Evolutionary conservation across 345 rosid genomes (phyloP).

Genomic region (Atalantia buxifolia): DNA sequence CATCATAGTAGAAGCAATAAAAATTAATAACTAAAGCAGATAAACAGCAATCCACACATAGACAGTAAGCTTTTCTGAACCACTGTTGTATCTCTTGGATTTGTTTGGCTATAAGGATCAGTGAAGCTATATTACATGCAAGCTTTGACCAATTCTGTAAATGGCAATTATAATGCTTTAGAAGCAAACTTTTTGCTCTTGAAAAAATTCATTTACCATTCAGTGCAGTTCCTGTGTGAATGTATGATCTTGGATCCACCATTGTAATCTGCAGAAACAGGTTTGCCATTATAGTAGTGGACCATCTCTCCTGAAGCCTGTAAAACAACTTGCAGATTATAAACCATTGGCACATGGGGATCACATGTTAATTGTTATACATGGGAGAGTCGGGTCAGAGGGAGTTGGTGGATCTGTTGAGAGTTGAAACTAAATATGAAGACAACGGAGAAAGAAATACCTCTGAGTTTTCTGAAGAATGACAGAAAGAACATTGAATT

Average conservation of each 20-base stretch:
- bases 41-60: not conserved
- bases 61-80: not conserved
- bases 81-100: not conserved
- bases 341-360: not conserved
- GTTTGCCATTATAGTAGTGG: slow-evolving; percentile 60
- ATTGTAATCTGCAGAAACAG: slow-evolving; percentile 53
- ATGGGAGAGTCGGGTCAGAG: no score
- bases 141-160: not conserved
- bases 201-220: slow-evolving; percentile 57
- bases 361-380: not conserved
- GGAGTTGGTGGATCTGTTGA: not conserved
- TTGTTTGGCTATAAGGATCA: not conserved
- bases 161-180: not conserved
- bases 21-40: not conserved
- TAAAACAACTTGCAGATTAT: slow-evolving; percentile 14
- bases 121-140: not conserved
- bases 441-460: slow-evolving; percentile 29
- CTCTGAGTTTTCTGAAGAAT: slow-evolving; percentile 65
- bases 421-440: not conserved
- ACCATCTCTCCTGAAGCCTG: slow-evolving; percentile 90
- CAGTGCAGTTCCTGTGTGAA: slow-evolving; percentile 75
- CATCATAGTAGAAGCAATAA: not conserved
- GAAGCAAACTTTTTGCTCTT: not conserved
- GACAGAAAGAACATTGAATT: slow-evolving; percentile 75
- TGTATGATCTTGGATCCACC: slow-evolving; percentile 62